A percentile compares a stretch with the other conserved stretches of the same genome.
Conservation (phyloP, 2,329 filamentous ascomycete species). For the Exophiala lecanii-corni region DNA sequence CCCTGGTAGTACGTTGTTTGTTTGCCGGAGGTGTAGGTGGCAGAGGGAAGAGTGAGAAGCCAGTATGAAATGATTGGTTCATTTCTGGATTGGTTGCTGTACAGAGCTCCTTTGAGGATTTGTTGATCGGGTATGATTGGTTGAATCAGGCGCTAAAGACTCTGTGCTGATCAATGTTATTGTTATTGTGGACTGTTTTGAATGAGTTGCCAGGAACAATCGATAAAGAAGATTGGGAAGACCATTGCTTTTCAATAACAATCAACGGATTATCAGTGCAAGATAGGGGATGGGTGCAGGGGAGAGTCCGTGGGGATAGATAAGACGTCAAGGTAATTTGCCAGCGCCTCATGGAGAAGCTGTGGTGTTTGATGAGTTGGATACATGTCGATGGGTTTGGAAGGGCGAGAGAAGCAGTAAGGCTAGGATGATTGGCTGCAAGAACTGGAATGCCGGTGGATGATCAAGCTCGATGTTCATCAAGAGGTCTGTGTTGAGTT, state of each 20-base stretch:
- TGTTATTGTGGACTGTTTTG: slow-evolving; percentile 17
- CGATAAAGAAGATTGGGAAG: slow-evolving; percentile 20
- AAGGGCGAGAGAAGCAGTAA: too few species aligned
- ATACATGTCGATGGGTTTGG: neutral
- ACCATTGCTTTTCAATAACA: slow-evolving; percentile 16
- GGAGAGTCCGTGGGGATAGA: slow-evolving; percentile 15
- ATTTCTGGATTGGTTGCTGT: slow-evolving; percentile 1
- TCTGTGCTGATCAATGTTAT: slow-evolving; percentile 11
- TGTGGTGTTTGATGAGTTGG: neutral
- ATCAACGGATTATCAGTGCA: slow-evolving; percentile 8
- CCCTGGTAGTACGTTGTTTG: slow-evolving; percentile 5
- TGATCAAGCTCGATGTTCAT: neutral
- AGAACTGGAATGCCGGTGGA: neutral
- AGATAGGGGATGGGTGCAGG: slow-evolving; percentile 20
- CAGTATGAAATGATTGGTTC: slow-evolving; percentile 11
- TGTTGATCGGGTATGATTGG: neutral
- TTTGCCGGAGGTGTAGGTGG: slow-evolving; percentile 14
- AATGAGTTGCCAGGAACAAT: slow-evolving; percentile 16
- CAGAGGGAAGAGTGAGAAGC: slow-evolving; percentile 17
- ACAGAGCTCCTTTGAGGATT: neutral
- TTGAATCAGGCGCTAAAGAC: neutral
- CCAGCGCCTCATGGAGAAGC: neutral
- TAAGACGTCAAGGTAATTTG: slow-evolving; percentile 15
- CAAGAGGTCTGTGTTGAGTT: neutral
- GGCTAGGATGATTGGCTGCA: neutral